Percentiles rank a stretch among this genome's conserved stretches.
Evolutionary conservation across 108 stramenopile species (phyloP).

Genomic region (Fragilaria crotonensis): DNA sequence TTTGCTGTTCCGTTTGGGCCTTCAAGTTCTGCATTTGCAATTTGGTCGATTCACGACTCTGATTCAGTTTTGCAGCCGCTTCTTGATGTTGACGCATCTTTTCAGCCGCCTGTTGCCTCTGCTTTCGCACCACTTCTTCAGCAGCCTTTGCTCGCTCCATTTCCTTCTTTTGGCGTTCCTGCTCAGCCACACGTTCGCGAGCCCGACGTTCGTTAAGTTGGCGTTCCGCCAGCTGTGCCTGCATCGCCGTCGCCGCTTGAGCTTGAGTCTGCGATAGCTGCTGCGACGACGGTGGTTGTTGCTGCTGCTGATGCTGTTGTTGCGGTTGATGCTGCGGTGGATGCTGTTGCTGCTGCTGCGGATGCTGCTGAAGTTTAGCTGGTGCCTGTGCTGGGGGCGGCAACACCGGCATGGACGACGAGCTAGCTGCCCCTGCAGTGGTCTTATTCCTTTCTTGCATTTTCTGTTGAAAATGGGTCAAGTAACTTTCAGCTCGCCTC

Average conservation of each 20-base stretch:
- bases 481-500: conserved; percentile 54
- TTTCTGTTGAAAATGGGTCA: conserved; percentile 42
- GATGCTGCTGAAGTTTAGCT: conserved; percentile 5
- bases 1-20: not conserved
- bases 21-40: not conserved
- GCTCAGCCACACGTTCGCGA: not conserved
- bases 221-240: conserved; percentile 1
- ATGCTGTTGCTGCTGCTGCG: not conserved
- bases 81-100: not conserved
- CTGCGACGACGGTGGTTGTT: conserved; percentile 2
- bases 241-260: not conserved
- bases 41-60: not conserved
- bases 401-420: conserved; percentile 7
- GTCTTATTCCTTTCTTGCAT: conserved; percentile 3
- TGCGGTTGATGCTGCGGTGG: conserved; percentile 6
- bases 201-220: conserved; percentile 8
- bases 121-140: not conserved
- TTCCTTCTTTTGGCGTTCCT: not conserved
- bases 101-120: not conserved
- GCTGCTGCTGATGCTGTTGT: not conserved
- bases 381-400: conserved; percentile 13
- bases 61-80: too few species aligned
- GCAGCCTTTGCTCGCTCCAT: not conserved
- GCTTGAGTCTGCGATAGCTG: not conserved
- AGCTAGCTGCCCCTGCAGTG: conserved; percentile 13